Conservation (phyloP, 257 asterid genomes). For the Handroanthus guayacan region DNA sequence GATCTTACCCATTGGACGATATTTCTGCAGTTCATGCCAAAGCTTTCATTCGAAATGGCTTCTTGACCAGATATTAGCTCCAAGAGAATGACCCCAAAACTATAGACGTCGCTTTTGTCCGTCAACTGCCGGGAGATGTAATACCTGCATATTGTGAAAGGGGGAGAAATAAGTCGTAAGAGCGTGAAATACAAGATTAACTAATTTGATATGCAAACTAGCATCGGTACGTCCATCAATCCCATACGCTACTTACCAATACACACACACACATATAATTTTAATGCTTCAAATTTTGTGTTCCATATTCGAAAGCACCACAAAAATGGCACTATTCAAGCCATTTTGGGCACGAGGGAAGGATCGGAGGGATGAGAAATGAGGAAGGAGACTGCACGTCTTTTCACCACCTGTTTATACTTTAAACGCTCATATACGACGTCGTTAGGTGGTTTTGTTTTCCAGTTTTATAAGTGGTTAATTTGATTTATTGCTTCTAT, state of each 20-base stretch:
- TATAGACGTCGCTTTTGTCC: slow-evolving; percentile 93
- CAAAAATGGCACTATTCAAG: too few species aligned
- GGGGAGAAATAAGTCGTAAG: not conserved
- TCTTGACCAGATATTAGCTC: slow-evolving; percentile 98
- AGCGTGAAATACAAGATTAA: not conserved
- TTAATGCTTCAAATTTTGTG: too few species aligned
- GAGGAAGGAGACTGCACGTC: slow-evolving; percentile 69
- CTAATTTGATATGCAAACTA: not conserved
- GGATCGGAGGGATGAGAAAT: slow-evolving; percentile 83
- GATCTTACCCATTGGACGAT: slow-evolving; percentile 95
- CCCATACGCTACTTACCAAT: too few species aligned
- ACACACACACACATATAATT: too few species aligned
- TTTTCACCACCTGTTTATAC: slow-evolving; percentile 20
- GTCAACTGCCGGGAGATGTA: slow-evolving; percentile 98
- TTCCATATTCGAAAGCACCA: too few species aligned
- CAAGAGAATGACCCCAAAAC: slow-evolving; percentile 95
- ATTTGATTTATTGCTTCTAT: too few species aligned
- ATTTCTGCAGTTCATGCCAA: slow-evolving; percentile 86
- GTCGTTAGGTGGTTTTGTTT: slow-evolving; percentile 41
- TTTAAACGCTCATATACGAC: slow-evolving; percentile 32
- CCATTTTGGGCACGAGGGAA: slow-evolving; percentile 67
- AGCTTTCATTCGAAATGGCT: slow-evolving; percentile 90
- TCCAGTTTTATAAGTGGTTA: too few species aligned
- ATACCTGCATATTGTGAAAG: slow-evolving; percentile 58
- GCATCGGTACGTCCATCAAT: not conserved